Percentiles rank a stretch among this genome's conserved stretches.
phyloP scores from a whole-genome alignment of 352 stramenopile species.

The Pythium monospermum region DNA sequence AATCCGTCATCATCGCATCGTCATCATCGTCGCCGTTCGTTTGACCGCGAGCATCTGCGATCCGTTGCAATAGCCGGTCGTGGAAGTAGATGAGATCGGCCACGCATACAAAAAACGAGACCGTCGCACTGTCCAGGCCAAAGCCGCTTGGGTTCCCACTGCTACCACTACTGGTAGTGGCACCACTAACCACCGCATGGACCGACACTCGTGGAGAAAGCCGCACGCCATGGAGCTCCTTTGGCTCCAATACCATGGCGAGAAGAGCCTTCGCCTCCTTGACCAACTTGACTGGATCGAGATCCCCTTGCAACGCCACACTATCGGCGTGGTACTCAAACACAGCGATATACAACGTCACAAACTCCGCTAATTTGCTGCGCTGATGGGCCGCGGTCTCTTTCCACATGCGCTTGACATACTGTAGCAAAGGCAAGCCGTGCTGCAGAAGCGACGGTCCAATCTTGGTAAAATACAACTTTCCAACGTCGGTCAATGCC shows the following conservation, averaged over 20 bases:
- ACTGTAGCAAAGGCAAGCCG: conserved; percentile 46
- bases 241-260: conserved; percentile 14
- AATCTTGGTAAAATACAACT: conserved; percentile 36
- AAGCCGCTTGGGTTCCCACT: background rate
- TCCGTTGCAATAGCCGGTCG: conserved; percentile 16
- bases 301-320: conserved; percentile 24
- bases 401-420: conserved; percentile 60
- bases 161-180: background rate
- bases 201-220: conserved; percentile 2
- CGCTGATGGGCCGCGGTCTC: conserved; percentile 27
- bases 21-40: background rate
- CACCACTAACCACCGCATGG: background rate
- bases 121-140: conserved; percentile 3
- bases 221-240: conserved; percentile 6
- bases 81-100: conserved; percentile 21
- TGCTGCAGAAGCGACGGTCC: conserved; percentile 32
- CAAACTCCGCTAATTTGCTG: conserved; percentile 41
- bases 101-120: conserved; percentile 3
- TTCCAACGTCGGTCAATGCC: conserved; percentile 42
- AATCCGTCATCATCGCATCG: background rate
- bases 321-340: conserved; percentile 44
- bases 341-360: conserved; percentile 52
- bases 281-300: conserved; percentile 32
- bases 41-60: background rate
- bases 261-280: conserved; percentile 12